Evolutionary conservation across 345 rosid species (phyloP).

Genomic region (Eucalyptus urophylla): DNA sequence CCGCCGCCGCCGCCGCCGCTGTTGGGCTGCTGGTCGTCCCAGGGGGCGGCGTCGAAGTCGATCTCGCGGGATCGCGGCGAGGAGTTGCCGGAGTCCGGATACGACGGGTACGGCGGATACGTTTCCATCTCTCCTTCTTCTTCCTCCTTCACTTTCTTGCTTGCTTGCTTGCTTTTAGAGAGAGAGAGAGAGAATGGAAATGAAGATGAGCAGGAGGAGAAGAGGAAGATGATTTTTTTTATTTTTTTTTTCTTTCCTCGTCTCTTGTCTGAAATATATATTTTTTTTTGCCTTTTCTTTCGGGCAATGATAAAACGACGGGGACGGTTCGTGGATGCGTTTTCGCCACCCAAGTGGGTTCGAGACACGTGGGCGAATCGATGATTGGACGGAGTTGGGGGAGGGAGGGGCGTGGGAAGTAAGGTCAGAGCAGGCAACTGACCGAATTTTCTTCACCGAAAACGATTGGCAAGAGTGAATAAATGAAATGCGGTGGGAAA

Average conservation of each 20-base stretch:
- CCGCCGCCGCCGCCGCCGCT: background rate
- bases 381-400: background rate
- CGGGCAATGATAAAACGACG: background rate
- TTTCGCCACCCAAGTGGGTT: background rate
- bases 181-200: background rate
- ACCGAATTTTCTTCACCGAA: background rate
- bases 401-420: background rate
- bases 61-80: constrained; percentile 96
- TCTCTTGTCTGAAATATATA: background rate
- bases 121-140: constrained; percentile 32
- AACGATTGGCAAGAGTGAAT: background rate
- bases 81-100: constrained; percentile 84
- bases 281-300: background rate
- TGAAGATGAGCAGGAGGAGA: background rate
- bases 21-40: constrained; percentile 54
- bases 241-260: background rate
- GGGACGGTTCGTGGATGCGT: background rate
- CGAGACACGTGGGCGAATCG: background rate
- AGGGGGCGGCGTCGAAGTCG: constrained; percentile 69
- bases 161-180: background rate
- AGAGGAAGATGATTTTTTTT: background rate
- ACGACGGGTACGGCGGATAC: constrained; percentile 36
- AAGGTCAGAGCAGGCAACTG: background rate
- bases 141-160: background rate
- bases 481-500: background rate